Base-by-base conservation (phyloP, 768 basidiomycete genomes). In the Hypsizygus marmoreus region DNA sequence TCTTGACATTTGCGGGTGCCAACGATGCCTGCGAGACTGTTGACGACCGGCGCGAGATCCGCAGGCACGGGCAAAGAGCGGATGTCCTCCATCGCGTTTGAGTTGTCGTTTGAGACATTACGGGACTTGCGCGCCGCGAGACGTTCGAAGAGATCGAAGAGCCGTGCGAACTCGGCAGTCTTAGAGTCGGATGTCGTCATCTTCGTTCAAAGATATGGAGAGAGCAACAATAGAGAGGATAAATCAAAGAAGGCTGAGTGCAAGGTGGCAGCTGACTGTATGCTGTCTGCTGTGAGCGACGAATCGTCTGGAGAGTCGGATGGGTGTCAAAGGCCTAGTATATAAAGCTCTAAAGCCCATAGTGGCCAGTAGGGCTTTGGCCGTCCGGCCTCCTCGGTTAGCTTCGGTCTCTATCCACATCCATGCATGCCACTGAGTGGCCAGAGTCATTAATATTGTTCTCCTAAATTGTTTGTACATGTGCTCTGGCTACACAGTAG, bases 101-200 rank as follows among this genome's bases (percentile, higher is more conserved):
- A 57, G 14, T 61, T 56, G 29, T 56, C 56, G 36, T 64, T 56
- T 24, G 65, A 63, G 43, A 55, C 50, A 20, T 53, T 54, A 11
- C 67, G 67, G 17, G 71, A 57, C 31, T 74, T 66, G 47, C 70
- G 70, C 12, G 72, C 69, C n/a, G 74, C 73, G 22, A 83, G 72
- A 25, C 69, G 72, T 30, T 82, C 76, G 51, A 81, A 81, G 41
- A 79, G 60, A 30, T 74, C 69, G 47, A 80, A 77, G 28, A 84
- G 74, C 41, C 68, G 67, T 2, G 76, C 75, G 51, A 81, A 77
- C 39, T 82, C 81, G 30, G 74, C 72, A 8, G 64, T 73, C 57
- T 71, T 77, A 38, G 67, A 50, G 20, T 74, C 63, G 30, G 60
- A 55, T 31, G 63, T 40, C 28, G 57, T 53, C 16, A 50, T 47